phyloP scores from a whole-genome alignment of 495 filamentous ascomycete genomes.

The Evernia prunastri region DNA sequence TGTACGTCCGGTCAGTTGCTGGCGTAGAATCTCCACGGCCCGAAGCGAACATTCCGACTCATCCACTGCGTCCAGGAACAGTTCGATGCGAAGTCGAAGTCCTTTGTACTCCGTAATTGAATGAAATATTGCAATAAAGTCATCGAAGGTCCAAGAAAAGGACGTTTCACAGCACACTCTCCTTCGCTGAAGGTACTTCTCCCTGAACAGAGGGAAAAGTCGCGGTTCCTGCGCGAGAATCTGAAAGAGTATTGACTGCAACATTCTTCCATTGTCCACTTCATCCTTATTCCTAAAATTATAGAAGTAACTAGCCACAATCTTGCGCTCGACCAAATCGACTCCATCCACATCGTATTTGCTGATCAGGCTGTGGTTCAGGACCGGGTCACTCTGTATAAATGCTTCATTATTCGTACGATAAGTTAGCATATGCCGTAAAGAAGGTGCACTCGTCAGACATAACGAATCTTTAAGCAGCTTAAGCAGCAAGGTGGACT shows the following conservation, averaged over 20 bases:
- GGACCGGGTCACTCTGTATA: slow-evolving; percentile 1
- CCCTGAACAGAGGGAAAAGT: slow-evolving; percentile 7
- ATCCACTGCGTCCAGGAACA: slow-evolving; percentile 9
- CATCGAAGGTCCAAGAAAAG: slow-evolving; percentile 2
- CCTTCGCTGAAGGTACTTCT: not conserved
- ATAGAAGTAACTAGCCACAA: slow-evolving; percentile 7
- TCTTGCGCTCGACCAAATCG: slow-evolving; percentile 7
- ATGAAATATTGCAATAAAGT: slow-evolving; percentile 2
- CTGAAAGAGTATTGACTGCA: slow-evolving; percentile 6
- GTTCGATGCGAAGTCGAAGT: slow-evolving; percentile 8
- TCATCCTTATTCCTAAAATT: slow-evolving; percentile 4
- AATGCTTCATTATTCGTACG: slow-evolving; percentile 6
- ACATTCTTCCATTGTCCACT: slow-evolving; percentile 8
- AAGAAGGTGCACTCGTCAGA: slow-evolving; percentile 1
- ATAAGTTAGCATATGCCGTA: not conserved
- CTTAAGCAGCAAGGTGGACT: slow-evolving; percentile 9
- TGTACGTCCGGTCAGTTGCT: not conserved
- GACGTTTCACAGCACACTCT: not conserved
- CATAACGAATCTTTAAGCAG: slow-evolving; percentile 8
- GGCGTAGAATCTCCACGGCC: slow-evolving; percentile 5
- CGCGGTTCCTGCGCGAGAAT: slow-evolving; percentile 5
- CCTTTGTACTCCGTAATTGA: slow-evolving; percentile 5
- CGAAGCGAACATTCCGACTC: slow-evolving; percentile 2
- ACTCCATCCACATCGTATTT: not conserved
- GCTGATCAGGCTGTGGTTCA: not conserved